Evolutionary conservation across 768 basidiomycete genomes (phyloP), one percentile per base, ranked within the genome.

Genomic region (Tulasnella calospora): DNA sequence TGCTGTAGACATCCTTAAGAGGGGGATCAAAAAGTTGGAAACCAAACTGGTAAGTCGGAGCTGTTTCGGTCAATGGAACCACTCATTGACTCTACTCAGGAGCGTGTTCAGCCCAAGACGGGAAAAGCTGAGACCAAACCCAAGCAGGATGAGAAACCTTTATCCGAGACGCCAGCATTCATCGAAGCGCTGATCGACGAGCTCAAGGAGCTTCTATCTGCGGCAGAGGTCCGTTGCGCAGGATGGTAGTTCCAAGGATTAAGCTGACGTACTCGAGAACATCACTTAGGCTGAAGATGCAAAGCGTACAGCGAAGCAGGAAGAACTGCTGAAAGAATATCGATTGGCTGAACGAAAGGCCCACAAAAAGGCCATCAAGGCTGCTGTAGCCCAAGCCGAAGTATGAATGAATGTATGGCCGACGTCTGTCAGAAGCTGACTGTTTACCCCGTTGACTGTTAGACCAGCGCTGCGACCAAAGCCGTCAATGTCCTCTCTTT

Each of bases 131-230:
- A 88, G 3, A 90, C 91, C 76, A 92, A 92, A 82, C 88, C 96
- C 76, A 94, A 97, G 80, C 93, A 95, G 57, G 96, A 97, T 84
- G 95, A 98, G 85, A 92, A 88, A 80, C 89, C 91, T 44, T 87
- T 88, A 2, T 81, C 96, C 74, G 92, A 89, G 80, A 90, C 89
- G 23, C 89, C 97, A 67, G 89, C 95, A 13, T 86, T 87, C 8
- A 86, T 96, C 30, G 94, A 96, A 82, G 92, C 91, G 13, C 87
- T 91, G 55, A 88, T 91, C 81, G 94, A 93, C 82, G 95, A 96
- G 81, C 85, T 97, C 19, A 90, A 89, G 35, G 95, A 96, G 78
- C 89, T 95, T 67, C 92, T 92, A 84, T 95, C 93, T 83, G 89
- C 88, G 57, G 88, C 96, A 80, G 94, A 97, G 89, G 95, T 95